Conservation (phyloP, 2,329 filamentous ascomycete genomes). For the Pseudogymnoascus destructans region DNA sequence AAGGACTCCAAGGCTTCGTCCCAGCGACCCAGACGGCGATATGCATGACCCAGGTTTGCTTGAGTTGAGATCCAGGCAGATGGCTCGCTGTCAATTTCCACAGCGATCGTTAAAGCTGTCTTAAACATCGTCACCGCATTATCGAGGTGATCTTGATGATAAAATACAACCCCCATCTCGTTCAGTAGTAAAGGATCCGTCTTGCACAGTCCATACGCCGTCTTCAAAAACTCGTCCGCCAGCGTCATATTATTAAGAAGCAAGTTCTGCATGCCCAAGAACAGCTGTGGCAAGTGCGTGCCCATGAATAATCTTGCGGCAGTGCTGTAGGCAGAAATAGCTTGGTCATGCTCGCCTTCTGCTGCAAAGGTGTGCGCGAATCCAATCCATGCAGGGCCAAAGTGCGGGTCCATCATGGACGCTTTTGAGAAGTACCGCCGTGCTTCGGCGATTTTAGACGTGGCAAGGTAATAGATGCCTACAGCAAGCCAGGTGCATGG, state of each 20-base stretch:
- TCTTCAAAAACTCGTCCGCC: constrained; percentile 87
- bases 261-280: constrained; percentile 96
- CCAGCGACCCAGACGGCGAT: constrained; percentile 57
- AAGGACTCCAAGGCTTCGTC: constrained; percentile 67
- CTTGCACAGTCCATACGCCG: constrained; percentile 70
- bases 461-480: constrained; percentile 85
- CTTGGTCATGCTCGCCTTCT: constrained; percentile 95
- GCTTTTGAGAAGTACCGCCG: constrained; percentile 95
- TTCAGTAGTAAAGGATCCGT: constrained; percentile 85
- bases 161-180: constrained; percentile 91
- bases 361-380: constrained; percentile 97
- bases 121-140: constrained; percentile 68
- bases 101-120: constrained; percentile 62
- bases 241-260: constrained; percentile 89
- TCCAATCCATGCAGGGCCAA: constrained; percentile 94
- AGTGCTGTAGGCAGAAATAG: constrained; percentile 93
- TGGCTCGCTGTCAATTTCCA: constrained; percentile 69
- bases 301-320: constrained; percentile 92
- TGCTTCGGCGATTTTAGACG: constrained; percentile 81
- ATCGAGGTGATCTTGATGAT: constrained; percentile 70
- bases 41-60: constrained; percentile 81
- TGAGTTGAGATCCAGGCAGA: constrained; percentile 72
- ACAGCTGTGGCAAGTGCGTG: constrained; percentile 88
- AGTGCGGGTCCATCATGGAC: constrained; percentile 94
- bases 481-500: constrained; percentile 90